These are phyloP conservation scores for Suhomyces bribrorum DNA, from an alignment of 1,139 yeast species.

Conservation along the genomic window DNA sequence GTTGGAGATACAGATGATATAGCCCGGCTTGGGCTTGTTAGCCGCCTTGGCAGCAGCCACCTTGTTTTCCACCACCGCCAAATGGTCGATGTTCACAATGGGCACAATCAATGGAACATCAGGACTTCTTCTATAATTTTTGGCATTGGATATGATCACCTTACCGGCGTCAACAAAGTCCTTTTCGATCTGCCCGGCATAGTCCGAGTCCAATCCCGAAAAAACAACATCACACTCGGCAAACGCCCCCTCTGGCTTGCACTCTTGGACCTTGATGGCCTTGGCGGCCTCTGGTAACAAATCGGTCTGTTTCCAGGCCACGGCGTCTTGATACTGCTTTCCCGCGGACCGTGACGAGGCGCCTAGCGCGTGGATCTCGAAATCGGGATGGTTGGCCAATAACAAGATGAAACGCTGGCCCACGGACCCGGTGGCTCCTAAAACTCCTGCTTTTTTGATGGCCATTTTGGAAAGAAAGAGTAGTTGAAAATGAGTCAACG, in stretches of 20 bases:
- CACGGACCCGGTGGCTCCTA: slow-evolving; percentile 97
- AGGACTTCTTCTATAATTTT: slow-evolving; percentile 86
- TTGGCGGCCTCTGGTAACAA: slow-evolving; percentile 71
- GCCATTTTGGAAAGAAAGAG: slow-evolving; percentile 6
- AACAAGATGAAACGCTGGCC: slow-evolving; percentile 94
- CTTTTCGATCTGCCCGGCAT: slow-evolving; percentile 89
- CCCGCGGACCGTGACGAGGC: slow-evolving; percentile 97
- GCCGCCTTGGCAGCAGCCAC: slow-evolving; percentile 53
- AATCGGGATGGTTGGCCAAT: slow-evolving; percentile 84
- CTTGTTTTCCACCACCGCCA: slow-evolving; percentile 69
- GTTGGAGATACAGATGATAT: slow-evolving; percentile 91
- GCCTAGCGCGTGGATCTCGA: slow-evolving; percentile 81
- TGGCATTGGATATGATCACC: slow-evolving; percentile 89
- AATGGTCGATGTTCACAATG: slow-evolving; percentile 91
- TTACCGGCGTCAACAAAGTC: slow-evolving; percentile 81
- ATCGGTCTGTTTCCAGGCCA: slow-evolving; percentile 91
- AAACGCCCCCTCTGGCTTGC: slow-evolving; percentile 70
- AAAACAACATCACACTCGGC: slow-evolving; percentile 91
- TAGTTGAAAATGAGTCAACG: slow-evolving; percentile 1
- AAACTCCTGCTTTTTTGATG: slow-evolving; percentile 72
- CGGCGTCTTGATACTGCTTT: slow-evolving; percentile 79
- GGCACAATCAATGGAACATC: slow-evolving; percentile 95
- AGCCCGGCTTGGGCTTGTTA: slow-evolving; percentile 67
- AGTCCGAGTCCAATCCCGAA: slow-evolving; percentile 91
- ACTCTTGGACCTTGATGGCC: slow-evolving; percentile 68